Base-by-base conservation (phyloP, 345 rosid genomes). In the Salix dunnii region DNA sequence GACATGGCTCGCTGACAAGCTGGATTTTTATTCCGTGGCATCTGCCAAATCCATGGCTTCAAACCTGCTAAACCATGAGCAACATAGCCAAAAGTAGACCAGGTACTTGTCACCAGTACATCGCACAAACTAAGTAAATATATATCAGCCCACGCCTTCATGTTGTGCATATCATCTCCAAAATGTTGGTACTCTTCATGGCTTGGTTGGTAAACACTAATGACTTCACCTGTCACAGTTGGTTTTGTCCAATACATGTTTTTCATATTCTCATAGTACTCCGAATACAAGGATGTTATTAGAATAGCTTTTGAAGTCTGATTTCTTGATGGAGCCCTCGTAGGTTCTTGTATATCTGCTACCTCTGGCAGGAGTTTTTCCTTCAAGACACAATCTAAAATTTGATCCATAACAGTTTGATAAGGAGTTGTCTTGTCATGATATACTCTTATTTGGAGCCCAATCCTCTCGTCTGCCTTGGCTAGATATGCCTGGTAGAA, bases 31-130 rank as follows among this genome's bases (percentile, higher is more conserved):
- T 2, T 40, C 43, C 43, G 13, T 33, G 36, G 36, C 43, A 40
- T 40, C 43, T 12, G 13, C 43, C 43, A 42, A 28, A 81, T 70
- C 78, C 80, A 73, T 23, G 80, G 71, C 40, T 40, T 69, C n/a
- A 64, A 12, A 36, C 67, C 81, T 23, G 75, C 80, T 13, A 81
- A 21, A 27, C 75, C 77, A 60, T 73, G 80, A 27, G 83, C 79
- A 10, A 80, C 83, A 43, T 80, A 80, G 3, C 83, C 83, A 46
- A 80, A 80, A 23, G 83, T 80, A 9, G 83, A 80, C 70, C 63
- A 40, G 12, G 51, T 30, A 38, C 84, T 81, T 1, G 84, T 81
- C 74, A 81, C 84, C 18, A 77, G 33, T 21, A 63, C 75, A 38
- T 77, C 78, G 42, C 63, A 36, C 75, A 81, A 61, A 77, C 84